A percentile compares a stretch with the other conserved stretches of the same genome.
Conservation (phyloP, 306 rosid genomes). For the Adenanthera pavonina region DNA sequence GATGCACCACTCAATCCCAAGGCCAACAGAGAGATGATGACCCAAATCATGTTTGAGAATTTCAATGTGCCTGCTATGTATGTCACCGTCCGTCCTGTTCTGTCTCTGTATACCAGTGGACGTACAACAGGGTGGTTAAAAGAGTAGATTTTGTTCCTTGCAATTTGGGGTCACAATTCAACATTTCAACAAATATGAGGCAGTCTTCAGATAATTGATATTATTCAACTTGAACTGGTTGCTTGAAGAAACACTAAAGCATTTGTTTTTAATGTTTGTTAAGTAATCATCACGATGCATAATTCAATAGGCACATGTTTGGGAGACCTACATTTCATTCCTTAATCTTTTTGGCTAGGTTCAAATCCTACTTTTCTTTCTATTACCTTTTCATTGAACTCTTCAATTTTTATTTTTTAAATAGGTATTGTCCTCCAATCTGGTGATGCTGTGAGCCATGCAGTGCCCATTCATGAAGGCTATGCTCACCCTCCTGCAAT, state of each 20-base stretch:
- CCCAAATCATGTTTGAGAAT: slow-evolving; percentile 53
- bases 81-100: slow-evolving; percentile 46
- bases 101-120: slow-evolving; percentile 58
- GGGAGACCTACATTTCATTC: neutral
- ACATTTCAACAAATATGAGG: neutral
- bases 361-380: neutral
- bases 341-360: neutral
- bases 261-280: neutral
- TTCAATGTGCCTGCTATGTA: slow-evolving; percentile 50
- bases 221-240: neutral
- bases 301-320: neutral
- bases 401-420: neutral
- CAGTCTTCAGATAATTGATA: neutral
- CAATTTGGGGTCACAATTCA: neutral
- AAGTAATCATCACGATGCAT: neutral
- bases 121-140: slow-evolving; percentile 50
- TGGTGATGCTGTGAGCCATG: slow-evolving; percentile 62
- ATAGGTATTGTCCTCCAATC: slow-evolving; percentile 60
- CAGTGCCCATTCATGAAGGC: slow-evolving; percentile 60
- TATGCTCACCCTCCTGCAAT: slow-evolving; percentile 61
- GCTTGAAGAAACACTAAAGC: neutral
- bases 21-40: slow-evolving; percentile 62
- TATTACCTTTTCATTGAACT: neutral
- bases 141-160: neutral
- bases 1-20: slow-evolving; percentile 60